Evolutionary conservation across 177 flowering plant species (phyloP).

Genomic region (Vitis hybrid): DNA sequence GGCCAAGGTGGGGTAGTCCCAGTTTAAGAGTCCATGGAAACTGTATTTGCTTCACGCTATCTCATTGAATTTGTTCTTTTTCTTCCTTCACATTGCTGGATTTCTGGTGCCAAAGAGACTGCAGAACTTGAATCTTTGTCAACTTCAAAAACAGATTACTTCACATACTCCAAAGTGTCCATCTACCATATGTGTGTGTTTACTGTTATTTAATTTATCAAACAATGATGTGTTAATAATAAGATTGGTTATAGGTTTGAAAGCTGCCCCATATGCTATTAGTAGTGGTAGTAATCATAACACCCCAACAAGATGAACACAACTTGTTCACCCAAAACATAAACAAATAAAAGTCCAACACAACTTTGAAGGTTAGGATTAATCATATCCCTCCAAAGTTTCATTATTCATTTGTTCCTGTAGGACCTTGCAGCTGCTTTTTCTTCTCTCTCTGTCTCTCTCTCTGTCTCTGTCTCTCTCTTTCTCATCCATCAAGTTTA

Average conservation of each 20-base stretch:
- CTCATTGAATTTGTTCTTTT: too few relatives aligned
- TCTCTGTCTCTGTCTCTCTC: not conserved
- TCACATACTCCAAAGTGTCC: too few relatives aligned
- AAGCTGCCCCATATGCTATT: not conserved
- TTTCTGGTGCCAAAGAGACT: too few relatives aligned
- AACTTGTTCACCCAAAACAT: not conserved
- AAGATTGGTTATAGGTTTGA: not conserved
- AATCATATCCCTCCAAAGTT: constrained; percentile 10
- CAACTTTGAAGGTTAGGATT: constrained; percentile 18
- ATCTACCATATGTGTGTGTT: too few relatives aligned
- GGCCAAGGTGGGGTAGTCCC: too few relatives aligned
- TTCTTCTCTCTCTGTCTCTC: not conserved
- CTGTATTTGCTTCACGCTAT: too few relatives aligned
- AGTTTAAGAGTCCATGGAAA: too few relatives aligned
- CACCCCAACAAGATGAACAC: constrained; percentile 5
- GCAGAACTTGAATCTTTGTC: too few relatives aligned
- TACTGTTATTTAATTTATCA: not conserved
- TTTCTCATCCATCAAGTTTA: constrained; percentile 18
- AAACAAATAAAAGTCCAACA: constrained; percentile 5
- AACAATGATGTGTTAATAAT: constrained; percentile 24
- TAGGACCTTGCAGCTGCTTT: constrained; percentile 14
- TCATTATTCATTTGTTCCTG: not conserved
- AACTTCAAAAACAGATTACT: too few relatives aligned
- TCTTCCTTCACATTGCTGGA: too few relatives aligned
- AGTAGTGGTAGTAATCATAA: constrained; percentile 25